Evolutionary conservation across 371 early-diverging fungal genomes (phyloP), one percentile per base, ranked within the genome.

Genomic region (Lichtheimia corymbifera): DNA sequence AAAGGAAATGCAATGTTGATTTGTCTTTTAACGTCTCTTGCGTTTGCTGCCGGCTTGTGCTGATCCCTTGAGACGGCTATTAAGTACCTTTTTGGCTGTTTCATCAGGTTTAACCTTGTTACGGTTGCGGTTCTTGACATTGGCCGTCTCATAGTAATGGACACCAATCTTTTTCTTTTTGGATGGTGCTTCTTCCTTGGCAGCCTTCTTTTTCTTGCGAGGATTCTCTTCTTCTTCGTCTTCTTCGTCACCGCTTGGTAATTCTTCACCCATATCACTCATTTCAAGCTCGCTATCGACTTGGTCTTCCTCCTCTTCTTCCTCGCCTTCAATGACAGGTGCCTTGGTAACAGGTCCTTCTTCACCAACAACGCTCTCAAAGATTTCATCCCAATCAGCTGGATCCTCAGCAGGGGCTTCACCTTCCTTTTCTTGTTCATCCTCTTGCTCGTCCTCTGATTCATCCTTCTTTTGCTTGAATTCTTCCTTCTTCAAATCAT

Each of bases 41-140:
- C 78, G 78, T 52, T 77, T 77, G 25, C 55, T 52, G 28, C 66
- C 70, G 44, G 67, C 55, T 15, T 66, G 41, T 53, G 68, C 65
- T 41, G 75, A 74, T 24, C 78, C 78, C 73, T 75, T 78, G 52
- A 74, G 64, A 54, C 78, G 73, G 58, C 73, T 72, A 30, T 65
- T 52, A 24, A 78, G 61, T 2, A 78, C 75, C 62, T 75, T 79
- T 61, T 83, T 84, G 14, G 68, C 56, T 9, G 52, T 28, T 27
- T 88, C 90, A 67, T 85, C 82, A 25, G 89, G 91, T 65, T 82
- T 85, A 53, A 68, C 74, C 71, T 91, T 93, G 71, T 88, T 90
- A 51, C 93, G 83, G 76, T 93, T 93, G 71, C 84, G 83, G 77
- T 95, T 95, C 86, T 97, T 97, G 70, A 96, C 91, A 70, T 97